A percentile compares a stretch with the other conserved stretches of the same genome.
These are phyloP conservation scores for Cladosporium sp. DNA, from an alignment of 2,329 filamentous ascomycete species.

Conservation along the genomic window DNA sequence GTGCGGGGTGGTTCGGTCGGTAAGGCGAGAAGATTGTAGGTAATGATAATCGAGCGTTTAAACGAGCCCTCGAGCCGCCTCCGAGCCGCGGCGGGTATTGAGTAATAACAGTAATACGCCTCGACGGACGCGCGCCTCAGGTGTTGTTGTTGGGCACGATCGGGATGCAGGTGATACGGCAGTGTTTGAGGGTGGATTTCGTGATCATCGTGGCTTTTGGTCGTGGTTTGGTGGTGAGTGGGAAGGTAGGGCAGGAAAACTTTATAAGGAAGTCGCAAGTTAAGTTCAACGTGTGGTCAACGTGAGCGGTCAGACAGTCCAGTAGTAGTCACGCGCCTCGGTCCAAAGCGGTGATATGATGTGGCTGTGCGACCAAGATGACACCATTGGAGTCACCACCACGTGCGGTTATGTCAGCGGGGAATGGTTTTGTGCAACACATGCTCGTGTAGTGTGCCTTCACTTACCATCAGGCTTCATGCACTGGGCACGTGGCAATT, in stretches of 20 bases:
- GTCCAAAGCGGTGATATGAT: constrained; percentile 70
- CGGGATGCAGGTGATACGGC: constrained; percentile 25
- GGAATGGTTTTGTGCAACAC: background rate
- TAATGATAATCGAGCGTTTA: background rate
- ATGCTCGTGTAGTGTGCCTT: constrained; percentile 75
- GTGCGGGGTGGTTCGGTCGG: constrained; percentile 3
- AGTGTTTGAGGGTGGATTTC: constrained; percentile 17
- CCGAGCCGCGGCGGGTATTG: background rate
- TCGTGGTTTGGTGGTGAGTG: constrained; percentile 9
- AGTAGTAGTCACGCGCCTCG: constrained; percentile 61
- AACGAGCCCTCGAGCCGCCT: constrained; percentile 4
- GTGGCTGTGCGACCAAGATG: constrained; percentile 74
- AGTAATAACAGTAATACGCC: background rate
- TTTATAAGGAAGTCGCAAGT: background rate
- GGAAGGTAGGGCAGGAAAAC: background rate
- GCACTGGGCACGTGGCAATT: background rate
- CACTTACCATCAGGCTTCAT: constrained; percentile 36
- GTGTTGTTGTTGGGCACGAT: constrained; percentile 33
- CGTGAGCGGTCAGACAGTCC: constrained; percentile 50
- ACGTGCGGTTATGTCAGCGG: constrained; percentile 13
- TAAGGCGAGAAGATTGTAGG: constrained; percentile 4
- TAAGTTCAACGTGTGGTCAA: background rate
- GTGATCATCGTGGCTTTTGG: constrained; percentile 23
- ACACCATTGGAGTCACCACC: constrained; percentile 6
- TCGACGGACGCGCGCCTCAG: constrained; percentile 18